Percentiles rank a stretch among this genome's conserved stretches.
phyloP scores from a whole-genome alignment of 2,329 filamentous ascomycete genomes.

The Colletotrichum euphorbiae region DNA sequence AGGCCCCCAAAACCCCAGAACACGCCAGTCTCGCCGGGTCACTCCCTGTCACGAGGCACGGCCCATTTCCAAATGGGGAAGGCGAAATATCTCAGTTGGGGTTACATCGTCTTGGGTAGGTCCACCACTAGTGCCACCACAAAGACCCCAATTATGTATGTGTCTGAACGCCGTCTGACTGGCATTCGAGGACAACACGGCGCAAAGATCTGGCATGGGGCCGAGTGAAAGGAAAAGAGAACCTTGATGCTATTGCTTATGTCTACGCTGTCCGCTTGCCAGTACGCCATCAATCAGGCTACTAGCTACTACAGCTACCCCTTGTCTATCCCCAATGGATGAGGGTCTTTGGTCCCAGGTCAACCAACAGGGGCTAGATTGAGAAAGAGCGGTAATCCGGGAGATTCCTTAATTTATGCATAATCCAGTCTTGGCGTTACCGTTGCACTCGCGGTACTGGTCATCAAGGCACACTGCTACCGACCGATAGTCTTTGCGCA shows the following conservation, averaged over 20 bases:
- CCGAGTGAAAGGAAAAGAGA: background rate
- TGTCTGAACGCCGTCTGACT: background rate
- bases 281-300: no score
- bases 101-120: constrained; percentile 30
- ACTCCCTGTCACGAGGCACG: constrained; percentile 8
- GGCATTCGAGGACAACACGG: background rate
- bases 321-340: background rate
- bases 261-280: background rate
- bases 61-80: constrained; percentile 26
- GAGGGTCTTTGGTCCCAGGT: background rate
- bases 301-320: background rate
- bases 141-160: background rate
- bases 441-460: background rate
- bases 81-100: constrained; percentile 25
- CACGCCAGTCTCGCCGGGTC: constrained; percentile 1
- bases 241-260: background rate
- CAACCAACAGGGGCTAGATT: background rate
- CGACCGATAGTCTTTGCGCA: background rate
- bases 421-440: constrained; percentile 19
- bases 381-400: background rate
- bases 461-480: background rate
- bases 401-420: constrained; percentile 20
- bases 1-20: background rate
- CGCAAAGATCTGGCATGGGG: background rate
- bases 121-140: background rate